Percentiles rank a stretch among this genome's conserved stretches.
These are phyloP conservation scores for Alternaria alternata DNA, from an alignment of 2,329 filamentous ascomycete species.

Conservation along the genomic window DNA sequence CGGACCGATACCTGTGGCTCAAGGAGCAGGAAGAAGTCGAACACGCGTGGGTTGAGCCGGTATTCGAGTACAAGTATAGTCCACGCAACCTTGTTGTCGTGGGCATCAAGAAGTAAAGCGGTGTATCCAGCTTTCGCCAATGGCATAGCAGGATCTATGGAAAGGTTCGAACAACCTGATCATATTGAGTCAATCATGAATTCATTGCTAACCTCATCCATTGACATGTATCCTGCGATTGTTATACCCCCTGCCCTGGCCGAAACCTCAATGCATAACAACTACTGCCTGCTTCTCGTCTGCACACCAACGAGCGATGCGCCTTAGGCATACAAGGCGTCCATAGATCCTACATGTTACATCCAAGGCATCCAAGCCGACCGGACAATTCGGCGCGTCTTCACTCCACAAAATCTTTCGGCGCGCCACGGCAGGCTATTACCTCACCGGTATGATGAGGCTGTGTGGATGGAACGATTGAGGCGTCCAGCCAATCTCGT, in stretches of 20 bases:
- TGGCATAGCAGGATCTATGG: background rate
- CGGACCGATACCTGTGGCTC: constrained; percentile 88
- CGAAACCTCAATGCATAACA: background rate
- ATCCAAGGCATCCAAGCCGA: constrained; percentile 4
- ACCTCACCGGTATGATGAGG: constrained; percentile 2
- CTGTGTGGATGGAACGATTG: constrained; percentile 1
- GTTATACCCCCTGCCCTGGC: background rate
- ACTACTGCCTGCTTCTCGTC: background rate
- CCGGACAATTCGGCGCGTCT: constrained; percentile 7
- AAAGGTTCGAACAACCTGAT: background rate
- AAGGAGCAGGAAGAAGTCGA: constrained; percentile 75
- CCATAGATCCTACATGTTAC: constrained; percentile 7
- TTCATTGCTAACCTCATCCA: background rate
- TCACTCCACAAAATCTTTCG: background rate
- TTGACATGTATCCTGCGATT: background rate
- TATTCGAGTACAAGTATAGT: constrained; percentile 87
- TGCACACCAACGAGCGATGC: background rate
- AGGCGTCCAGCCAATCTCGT: constrained; percentile 9
- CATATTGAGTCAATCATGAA: background rate
- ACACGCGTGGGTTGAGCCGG: constrained; percentile 88
- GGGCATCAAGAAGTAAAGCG: constrained; percentile 72
- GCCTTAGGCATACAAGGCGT: background rate
- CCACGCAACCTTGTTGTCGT: constrained; percentile 94
- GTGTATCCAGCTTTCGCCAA: background rate
- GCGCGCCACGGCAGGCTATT: background rate